Percentiles rank a stretch among this genome's conserved stretches.
Evolutionary conservation across 768 basidiomycete species (phyloP).

Genomic region (Hypholoma sublateritium): DNA sequence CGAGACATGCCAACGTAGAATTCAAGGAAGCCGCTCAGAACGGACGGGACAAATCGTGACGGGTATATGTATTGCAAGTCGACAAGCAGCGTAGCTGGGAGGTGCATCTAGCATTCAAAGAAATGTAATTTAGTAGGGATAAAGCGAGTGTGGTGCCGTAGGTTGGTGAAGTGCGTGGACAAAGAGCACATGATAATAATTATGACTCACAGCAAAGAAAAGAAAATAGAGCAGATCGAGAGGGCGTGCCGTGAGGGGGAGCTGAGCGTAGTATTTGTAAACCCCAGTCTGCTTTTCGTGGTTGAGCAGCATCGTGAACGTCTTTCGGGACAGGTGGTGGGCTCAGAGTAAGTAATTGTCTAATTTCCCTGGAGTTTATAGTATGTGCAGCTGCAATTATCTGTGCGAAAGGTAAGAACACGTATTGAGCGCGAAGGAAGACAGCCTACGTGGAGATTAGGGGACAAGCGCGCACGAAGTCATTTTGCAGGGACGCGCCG

Average conservation of each 20-base stretch:
- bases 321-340: not conserved
- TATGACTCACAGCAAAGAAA: constrained; percentile 60
- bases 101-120: constrained; percentile 45
- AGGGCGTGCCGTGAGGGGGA: constrained; percentile 54
- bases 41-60: constrained; percentile 43
- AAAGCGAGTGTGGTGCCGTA: no score
- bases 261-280: constrained; percentile 8
- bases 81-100: constrained; percentile 65
- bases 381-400: not conserved
- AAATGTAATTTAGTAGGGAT: no score
- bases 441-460: not conserved
- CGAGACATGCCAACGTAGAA: constrained; percentile 58
- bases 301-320: constrained; percentile 21
- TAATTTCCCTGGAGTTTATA: not conserved
- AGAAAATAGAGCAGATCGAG: constrained; percentile 67
- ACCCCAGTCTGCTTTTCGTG: constrained; percentile 17
- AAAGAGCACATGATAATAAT: not conserved
- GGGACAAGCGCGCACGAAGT: not conserved
- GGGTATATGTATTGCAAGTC: constrained; percentile 74
- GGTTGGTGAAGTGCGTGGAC: not conserved
- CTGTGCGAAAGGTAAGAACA: not conserved
- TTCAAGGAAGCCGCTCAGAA: constrained; percentile 42
- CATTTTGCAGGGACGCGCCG: not conserved
- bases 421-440: not conserved
- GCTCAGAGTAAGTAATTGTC: no score